Base-by-base conservation (phyloP, 805 yeast species). In the Brettanomyces bruxellensis region DNA sequence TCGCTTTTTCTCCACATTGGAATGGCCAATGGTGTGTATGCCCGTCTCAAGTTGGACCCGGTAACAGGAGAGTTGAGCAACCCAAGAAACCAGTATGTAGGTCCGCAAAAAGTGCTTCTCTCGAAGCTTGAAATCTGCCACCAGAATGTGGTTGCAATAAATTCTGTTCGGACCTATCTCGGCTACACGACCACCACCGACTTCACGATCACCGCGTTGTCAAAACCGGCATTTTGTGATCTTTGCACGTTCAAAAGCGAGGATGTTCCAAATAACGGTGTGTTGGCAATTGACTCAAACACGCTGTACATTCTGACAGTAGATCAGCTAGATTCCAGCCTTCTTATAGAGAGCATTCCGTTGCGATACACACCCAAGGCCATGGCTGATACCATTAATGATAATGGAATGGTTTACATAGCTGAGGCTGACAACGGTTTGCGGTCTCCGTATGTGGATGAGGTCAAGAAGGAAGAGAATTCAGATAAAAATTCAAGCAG, bases 1-100 rank as follows among this genome's bases (percentile, higher is more conserved):
- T 43, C 47, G 12, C 47, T 67, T 3, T 71, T 66, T 48, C 71
- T 86, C 9, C 95, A 89, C 61, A 74, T 88, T 43, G 97, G 97
- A 1, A 71, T 89, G 70, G 73, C 67, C n/a, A 86, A 81, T 60
- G 98, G 98, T 22, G 78, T 90, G 1, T 87, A 83, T 64, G 80
- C 81, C 2, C 68, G 82, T 14, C 75, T 87, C 0, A 64, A 67
- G 5, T 54, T 89, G 36, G 87, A 85, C 56, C 56, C 60, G 0
- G 55, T 66, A 4, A 69, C 82, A 3, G 96, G 95, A 3, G 71
- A 78, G 22, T 59, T 83, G 12, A 66, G 75, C 1, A 82, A 83
- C 51, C 76, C 88, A 1, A 70, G 83, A 54, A 77, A 79, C 14
- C 80, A 82, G 56, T 88, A 83, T 56, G 60, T 87, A 28, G 98